Evolutionary conservation across 495 filamentous ascomycete genomes (phyloP), one percentile per base, ranked within the genome.

Genomic region (Penicillium soppii): DNA sequence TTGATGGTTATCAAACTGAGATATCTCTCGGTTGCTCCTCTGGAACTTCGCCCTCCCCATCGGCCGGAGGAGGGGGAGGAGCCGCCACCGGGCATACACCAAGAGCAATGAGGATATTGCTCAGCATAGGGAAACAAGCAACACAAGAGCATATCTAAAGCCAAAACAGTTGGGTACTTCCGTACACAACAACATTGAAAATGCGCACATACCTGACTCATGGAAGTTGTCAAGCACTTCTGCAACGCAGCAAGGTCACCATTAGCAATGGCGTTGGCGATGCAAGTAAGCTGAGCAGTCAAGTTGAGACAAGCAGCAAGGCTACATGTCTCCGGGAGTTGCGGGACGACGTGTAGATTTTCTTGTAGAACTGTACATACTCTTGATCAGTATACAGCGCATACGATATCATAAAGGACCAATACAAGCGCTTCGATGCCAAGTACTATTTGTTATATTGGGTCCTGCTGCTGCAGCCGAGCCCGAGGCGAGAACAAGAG

Each of bases 61-160:
- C 29, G 10, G 29, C 7, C 40, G 33, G 7, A 17, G 43, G 23
- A 9, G 39, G 20, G 7, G 39, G 36, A 12, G 30, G 13, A 43
- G 27, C 17, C n/a, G 22, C 3, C 5, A 39, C 42, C 21, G 56
- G 47, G n/a, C 62, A 66, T 13, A 66, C 10, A 6, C 62, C 59
- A 4, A 65, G 43, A 15, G 56, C 39, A 32, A 39, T 40, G 12
- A 66, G 39, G n/a, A 63, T 25, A 23, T 48, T 56, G 7, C 22
- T 36, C 2, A 61, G n/a, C 0, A 9, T 4, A 1, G 62, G 54
- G n/a, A 63, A 25, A 21, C 62, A 66, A 21, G 57, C 59, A 7
- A 52, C 53, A 36, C 59, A 66, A 5, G 54, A 51, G 29, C 62
- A 66, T 5, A 66, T 56, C 62, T 66, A 45, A 5, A 35, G 9